A percentile compares a stretch with the other conserved stretches of the same genome.
Conservation (phyloP, 495 filamentous ascomycete species). For the Aeminium ludgeri region DNA sequence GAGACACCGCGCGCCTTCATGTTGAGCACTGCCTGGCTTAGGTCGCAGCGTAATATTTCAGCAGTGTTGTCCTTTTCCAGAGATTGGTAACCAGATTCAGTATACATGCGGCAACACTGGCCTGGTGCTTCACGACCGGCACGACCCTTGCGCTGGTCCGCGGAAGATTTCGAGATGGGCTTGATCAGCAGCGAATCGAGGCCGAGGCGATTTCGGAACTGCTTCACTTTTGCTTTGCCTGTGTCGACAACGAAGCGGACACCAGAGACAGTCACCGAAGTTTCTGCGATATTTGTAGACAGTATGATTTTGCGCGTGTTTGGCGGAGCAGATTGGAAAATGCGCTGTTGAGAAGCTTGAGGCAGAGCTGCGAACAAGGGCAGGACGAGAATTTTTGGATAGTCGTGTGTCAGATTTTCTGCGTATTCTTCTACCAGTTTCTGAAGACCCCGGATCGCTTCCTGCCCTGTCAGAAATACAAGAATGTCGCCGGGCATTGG, state of each 20-base stretch:
- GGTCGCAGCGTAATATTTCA: constrained; percentile 80
- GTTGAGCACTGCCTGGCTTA: constrained; percentile 68
- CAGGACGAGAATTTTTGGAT: constrained; percentile 60
- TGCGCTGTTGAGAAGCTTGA: constrained; percentile 63
- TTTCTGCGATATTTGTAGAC: constrained; percentile 94
- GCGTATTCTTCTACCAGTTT: constrained; percentile 67
- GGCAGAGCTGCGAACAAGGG: constrained; percentile 59
- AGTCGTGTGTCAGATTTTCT: constrained; percentile 44
- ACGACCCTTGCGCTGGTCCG: constrained; percentile 80
- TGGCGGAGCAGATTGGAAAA: constrained; percentile 61
- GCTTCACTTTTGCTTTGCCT: constrained; percentile 86
- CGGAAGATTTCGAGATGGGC: constrained; percentile 81
- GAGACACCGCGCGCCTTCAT: constrained; percentile 87
- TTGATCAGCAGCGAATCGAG: constrained; percentile 85
- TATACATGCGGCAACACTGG: constrained; percentile 81
- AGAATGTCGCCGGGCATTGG: constrained; percentile 85
- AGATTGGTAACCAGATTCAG: constrained; percentile 53
- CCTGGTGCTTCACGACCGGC: constrained; percentile 85
- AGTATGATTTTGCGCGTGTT: constrained; percentile 77
- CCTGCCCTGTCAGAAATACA: constrained; percentile 85
- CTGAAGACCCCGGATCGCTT: constrained; percentile 73
- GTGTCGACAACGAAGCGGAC: constrained; percentile 84
- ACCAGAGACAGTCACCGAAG: constrained; percentile 88
- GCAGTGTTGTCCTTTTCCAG: constrained; percentile 63
- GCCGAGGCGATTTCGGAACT: constrained; percentile 68